phyloP scores from a whole-genome alignment of 2,329 filamentous ascomycete genomes.

The Kalmusia sp. region DNA sequence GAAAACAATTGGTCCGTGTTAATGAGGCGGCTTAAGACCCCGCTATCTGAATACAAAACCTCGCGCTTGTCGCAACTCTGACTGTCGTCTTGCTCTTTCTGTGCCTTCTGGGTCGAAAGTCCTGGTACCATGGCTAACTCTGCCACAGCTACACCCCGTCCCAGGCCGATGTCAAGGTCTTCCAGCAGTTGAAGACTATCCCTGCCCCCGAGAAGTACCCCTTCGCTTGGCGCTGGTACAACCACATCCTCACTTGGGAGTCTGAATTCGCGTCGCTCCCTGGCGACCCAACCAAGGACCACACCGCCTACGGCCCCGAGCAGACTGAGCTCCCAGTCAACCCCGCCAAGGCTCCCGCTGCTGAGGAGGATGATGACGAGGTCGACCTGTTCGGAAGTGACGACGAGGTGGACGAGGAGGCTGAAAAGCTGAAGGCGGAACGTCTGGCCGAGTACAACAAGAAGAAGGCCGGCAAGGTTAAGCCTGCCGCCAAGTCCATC shows the following conservation, averaged over 20 bases:
- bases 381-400: constrained; percentile 94
- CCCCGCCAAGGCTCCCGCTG: constrained; percentile 80
- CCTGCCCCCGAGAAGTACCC: constrained; percentile 89
- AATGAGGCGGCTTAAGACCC: constrained; percentile 93
- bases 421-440: constrained; percentile 82
- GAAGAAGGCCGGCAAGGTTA: constrained; percentile 95
- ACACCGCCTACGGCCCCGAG: constrained; percentile 92
- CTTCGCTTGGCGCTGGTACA: constrained; percentile 96
- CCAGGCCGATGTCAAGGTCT: constrained; percentile 95
- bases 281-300: constrained; percentile 88
- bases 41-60: constrained; percentile 79
- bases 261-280: constrained; percentile 89
- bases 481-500: constrained; percentile 93
- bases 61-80: constrained; percentile 82
- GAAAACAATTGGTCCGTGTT: constrained; percentile 96
- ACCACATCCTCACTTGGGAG: constrained; percentile 94
- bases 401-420: constrained; percentile 78
- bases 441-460: constrained; percentile 91
- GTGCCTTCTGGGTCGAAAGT: constrained; percentile 14
- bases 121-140: constrained; percentile 31
- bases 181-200: constrained; percentile 81
- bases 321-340: constrained; percentile 77
- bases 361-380: constrained; percentile 70
- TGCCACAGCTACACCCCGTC: constrained; percentile 68
- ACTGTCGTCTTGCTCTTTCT: constrained; percentile 45